phyloP scores from a whole-genome alignment of 2,329 filamentous ascomycete genomes.

The Microascus cirrosus region DNA sequence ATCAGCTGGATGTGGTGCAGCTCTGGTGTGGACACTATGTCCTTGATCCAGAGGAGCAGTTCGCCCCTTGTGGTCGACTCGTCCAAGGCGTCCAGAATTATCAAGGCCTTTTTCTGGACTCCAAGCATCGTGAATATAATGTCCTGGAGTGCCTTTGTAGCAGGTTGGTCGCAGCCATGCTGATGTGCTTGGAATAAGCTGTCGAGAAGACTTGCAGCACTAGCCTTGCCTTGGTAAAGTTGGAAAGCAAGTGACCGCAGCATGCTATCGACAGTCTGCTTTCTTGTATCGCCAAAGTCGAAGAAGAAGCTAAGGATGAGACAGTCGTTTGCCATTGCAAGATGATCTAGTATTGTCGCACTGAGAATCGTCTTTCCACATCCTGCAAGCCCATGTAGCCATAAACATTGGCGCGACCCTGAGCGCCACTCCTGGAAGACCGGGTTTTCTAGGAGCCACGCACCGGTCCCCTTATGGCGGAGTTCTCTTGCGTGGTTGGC shows the following conservation, averaged over 20 bases:
- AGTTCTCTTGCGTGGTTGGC: slow-evolving; percentile 5
- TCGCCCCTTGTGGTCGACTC: slow-evolving; percentile 10
- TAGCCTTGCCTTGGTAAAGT: slow-evolving; percentile 9
- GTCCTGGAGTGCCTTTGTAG: background rate
- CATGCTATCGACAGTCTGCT: slow-evolving; percentile 9
- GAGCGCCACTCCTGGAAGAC: no score
- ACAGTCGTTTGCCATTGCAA: background rate
- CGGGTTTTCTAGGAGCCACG: slow-evolving; percentile 8
- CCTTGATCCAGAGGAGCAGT: no score
- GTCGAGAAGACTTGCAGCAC: background rate
- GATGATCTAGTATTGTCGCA: slow-evolving; percentile 8
- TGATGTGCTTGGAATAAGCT: background rate
- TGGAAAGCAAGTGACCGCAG: slow-evolving; percentile 10
- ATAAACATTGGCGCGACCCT: no score
- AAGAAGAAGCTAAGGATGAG: no score
- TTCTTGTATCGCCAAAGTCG: slow-evolving; percentile 11
- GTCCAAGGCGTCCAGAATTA: slow-evolving; percentile 13
- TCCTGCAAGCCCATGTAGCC: slow-evolving; percentile 8
- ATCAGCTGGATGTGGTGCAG: slow-evolving; percentile 7
- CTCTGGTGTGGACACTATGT: slow-evolving; percentile 4
- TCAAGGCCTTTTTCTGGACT: background rate
- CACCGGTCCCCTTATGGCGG: slow-evolving; percentile 6
- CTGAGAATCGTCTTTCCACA: slow-evolving; percentile 12
- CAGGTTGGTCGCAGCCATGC: background rate
- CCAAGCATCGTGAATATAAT: slow-evolving; percentile 11